Conservation (phyloP, 1,284 basidiomycete genomes). For the Sporisorium scitamineum region DNA sequence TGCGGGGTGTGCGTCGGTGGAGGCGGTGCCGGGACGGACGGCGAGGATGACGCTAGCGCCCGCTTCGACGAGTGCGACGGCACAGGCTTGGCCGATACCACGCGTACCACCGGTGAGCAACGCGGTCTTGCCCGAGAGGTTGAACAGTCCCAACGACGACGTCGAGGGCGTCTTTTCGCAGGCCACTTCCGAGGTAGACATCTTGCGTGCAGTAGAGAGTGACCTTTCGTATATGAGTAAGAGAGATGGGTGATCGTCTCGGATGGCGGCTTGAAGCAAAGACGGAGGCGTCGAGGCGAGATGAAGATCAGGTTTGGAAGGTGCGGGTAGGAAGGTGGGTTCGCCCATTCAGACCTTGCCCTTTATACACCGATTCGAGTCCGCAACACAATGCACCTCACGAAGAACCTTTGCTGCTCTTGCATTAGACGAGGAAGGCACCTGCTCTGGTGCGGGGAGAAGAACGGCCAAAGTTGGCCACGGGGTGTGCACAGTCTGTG, state of each 20-base stretch:
- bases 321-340: neutral
- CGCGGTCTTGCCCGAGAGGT: conserved; percentile 53
- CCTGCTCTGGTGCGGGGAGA: neutral
- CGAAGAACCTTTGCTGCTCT: neutral
- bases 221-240: no score
- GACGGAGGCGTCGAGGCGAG: neutral
- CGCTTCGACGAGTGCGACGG: conserved; percentile 72
- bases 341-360: neutral
- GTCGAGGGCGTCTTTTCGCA: conserved; percentile 45
- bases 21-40: conserved; percentile 53
- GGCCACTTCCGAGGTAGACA: conserved; percentile 32
- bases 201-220: neutral
- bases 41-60: conserved; percentile 84
- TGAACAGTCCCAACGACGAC: conserved; percentile 42
- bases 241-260: neutral
- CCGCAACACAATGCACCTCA: no score
- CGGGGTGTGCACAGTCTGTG: conserved; percentile 9
- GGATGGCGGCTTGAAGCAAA: neutral
- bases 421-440: no score
- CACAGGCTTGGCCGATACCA: conserved; percentile 68
- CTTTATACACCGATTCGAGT: neutral
- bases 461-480: neutral
- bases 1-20: conserved; percentile 24
- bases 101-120: conserved; percentile 56
- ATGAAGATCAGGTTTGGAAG: neutral